phyloP scores from a whole-genome alignment of 257 asterid species.

The Capsicum rhomboideum region DNA sequence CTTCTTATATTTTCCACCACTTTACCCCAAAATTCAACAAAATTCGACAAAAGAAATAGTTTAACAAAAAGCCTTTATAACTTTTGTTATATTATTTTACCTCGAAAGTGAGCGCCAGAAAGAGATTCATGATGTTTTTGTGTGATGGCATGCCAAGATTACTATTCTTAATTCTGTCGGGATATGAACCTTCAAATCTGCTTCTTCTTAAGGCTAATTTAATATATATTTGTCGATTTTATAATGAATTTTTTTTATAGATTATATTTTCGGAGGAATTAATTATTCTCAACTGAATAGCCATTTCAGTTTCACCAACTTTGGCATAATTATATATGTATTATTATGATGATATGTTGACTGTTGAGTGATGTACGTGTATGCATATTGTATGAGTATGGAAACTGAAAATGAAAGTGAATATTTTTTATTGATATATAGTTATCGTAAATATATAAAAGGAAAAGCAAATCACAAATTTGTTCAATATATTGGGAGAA shows the following conservation, averaged over 20 bases:
- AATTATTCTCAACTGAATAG: no score
- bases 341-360: not conserved
- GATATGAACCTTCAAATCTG: no score
- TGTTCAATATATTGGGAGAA: not conserved
- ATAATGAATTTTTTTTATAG: no score
- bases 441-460: not conserved
- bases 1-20: not conserved
- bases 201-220: no score
- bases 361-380: not conserved
- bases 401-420: not conserved
- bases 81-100: not conserved
- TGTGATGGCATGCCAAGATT: not conserved
- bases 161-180: not conserved
- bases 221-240: no score
- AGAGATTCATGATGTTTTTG: not conserved
- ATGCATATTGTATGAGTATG: no score
- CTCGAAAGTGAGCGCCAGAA: not conserved
- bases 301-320: no score
- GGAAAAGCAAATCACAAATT: not conserved
- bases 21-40: not conserved
- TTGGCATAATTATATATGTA: not conserved
- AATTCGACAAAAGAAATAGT: not conserved
- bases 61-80: not conserved
- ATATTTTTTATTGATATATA: no score
- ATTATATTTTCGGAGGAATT: no score